Evolutionary conservation across 208 protist species (phyloP), one percentile per base, ranked within the genome.

Genomic region (Borovskyia barvae): DNA sequence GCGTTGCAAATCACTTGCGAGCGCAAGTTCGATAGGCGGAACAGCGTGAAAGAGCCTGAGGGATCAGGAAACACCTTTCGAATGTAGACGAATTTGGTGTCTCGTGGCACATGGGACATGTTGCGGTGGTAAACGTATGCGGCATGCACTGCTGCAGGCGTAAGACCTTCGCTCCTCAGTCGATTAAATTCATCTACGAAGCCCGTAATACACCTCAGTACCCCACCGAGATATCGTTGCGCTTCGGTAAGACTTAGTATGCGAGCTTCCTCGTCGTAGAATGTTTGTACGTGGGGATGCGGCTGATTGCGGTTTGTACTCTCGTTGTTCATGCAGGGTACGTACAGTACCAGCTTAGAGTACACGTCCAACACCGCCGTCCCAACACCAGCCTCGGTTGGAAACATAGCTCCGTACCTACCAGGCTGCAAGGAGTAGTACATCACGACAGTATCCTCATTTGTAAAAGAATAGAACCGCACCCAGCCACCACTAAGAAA

Each of bases 71-170:
- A 92, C 26, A 92, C 85, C 52, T 91, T 90, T 9, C 88, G 76
- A 29, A 94, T 73, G 70, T 94, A 94, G 36, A 87, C 88, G 68
- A 94, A 94, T 69, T 92, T 92, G 33, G 85, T 92, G 63, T 90
- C 81, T 22, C 74, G 70, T 19, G 85, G 85, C 3, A 94, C 88
- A 5, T 71, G 61, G 15, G 47, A 39, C 54, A 73, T 72, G 75
- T 80, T 76, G 65, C 70, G 82, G 22, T 94, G 80, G 57, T 92
- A 77, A 43, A 92, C 73, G 65, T 90, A 92, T 25, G 88, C 82
- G 3, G 88, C 75, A 59, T 89, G 85, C 5, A 90, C 85, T 4
- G 82, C 80, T 4, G 82, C 81, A 17, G 84, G 85, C 12, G 84
- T 87, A 14, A 91, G 63, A 19, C 85, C 85, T 61, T 94, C 88